Evolutionary conservation across 2,329 filamentous ascomycete genomes (phyloP).

Genomic region (Biscogniauxia mediterranea): DNA sequence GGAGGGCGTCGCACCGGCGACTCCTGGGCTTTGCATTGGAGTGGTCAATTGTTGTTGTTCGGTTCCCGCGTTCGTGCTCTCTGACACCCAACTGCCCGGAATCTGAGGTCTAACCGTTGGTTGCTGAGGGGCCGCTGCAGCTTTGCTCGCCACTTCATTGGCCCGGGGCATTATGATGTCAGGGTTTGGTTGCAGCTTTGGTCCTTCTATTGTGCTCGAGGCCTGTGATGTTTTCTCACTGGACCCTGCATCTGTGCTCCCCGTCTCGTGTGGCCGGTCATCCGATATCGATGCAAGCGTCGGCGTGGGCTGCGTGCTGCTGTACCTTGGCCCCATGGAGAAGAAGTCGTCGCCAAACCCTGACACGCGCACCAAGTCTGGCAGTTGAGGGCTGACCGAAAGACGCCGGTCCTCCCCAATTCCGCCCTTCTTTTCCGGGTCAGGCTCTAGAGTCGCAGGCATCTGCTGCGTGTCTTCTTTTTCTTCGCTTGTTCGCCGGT

Average conservation of each 20-base stretch:
- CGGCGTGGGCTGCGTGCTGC: not conserved
- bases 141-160: constrained; percentile 1
- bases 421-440: constrained; percentile 11
- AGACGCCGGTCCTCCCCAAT: constrained; percentile 29
- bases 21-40: constrained; percentile 21
- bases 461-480: constrained; percentile 36
- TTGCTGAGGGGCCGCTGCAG: constrained; percentile 2
- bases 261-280: not conserved
- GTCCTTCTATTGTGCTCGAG: constrained; percentile 21
- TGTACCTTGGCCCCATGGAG: constrained; percentile 31
- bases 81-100: constrained; percentile 32
- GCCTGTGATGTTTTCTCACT: constrained; percentile 10
- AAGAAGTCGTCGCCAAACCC: constrained; percentile 61
- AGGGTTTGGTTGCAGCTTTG: constrained; percentile 18
- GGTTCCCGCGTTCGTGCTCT: constrained; percentile 24
- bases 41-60: constrained; percentile 13
- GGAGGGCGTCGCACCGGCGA: constrained; percentile 5
- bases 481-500: constrained; percentile 69
- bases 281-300: not conserved
- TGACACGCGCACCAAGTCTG: constrained; percentile 57
- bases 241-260: constrained; percentile 2
- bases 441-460: not conserved
- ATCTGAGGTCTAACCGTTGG: constrained; percentile 23
- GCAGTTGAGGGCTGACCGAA: constrained; percentile 57
- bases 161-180: constrained; percentile 14